Base-by-base conservation (phyloP, 371 early-diverging fungal species). In the Fennellomyces sp. region DNA sequence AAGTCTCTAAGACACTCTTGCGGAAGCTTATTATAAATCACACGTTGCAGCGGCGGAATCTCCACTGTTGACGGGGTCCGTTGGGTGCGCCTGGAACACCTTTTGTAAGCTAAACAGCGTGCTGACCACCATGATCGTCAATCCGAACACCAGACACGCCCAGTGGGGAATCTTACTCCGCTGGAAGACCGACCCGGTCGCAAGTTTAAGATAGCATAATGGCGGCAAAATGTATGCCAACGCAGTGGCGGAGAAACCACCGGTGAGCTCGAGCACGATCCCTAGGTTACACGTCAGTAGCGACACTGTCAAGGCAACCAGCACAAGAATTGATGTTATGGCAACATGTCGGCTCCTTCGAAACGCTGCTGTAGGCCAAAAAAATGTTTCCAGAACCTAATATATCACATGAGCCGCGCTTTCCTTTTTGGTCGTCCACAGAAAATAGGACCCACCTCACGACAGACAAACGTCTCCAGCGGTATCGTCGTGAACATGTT, bases 401-500 rank as follows among this genome's bases (percentile, higher is more conserved):
- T 26, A 23, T 53, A 19, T 49, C 3, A 23, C 23, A 23, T 11
- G 13, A 35, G 30, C 25, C 26, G 39, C 1, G 13, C 17, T 5
- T 39, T 39, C 5, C 5, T 39, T 39, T n/a, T 39, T 53, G 21
- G 15, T 2, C 52, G 26, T 45, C 45, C 29, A 35, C 61, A 39
- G 17, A 45, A 33, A 6, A 33, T 8, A 33, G 13, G 13, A 33
- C 35, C 8, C 68, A 90, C 90, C 77, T 92, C 91, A 36, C 92
- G 81, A 51, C 89, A 89, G 30, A 92, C 92, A 72, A 90, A 88
- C 1, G 84, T 75, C 53, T 91, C 91, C 58, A 91, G 69, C 1
- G 90, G 91, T 26, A 89, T 76, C 6, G 92, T 92, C 1, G 91
- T 88, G 54, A 91, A 89, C 91, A 92, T 90, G 72, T 90, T 90